Evolutionary conservation across 371 early-diverging fungal genomes (phyloP).

Genomic region (Rhizopus microsporus): DNA sequence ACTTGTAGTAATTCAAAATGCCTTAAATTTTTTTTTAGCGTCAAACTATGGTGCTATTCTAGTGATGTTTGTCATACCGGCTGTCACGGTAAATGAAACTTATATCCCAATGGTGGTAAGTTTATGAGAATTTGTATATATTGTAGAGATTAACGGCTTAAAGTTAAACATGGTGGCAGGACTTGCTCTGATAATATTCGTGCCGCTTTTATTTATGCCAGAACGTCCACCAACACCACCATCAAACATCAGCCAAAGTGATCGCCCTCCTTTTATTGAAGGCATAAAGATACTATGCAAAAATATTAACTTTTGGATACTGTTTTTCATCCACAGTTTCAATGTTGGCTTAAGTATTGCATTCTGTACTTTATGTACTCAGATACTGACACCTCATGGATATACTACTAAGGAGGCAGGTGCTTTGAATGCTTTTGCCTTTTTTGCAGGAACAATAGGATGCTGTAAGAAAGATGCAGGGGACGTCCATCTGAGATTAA

Average conservation of each 20-base stretch:
- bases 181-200: constrained; percentile 28
- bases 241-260: constrained; percentile 18
- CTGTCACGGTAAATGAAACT: constrained; percentile 38
- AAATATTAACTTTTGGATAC: constrained; percentile 46
- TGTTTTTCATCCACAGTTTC: constrained; percentile 44
- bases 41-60: constrained; percentile 59
- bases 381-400: constrained; percentile 54
- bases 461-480: constrained; percentile 29
- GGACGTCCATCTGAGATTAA: too few species aligned
- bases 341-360: constrained; percentile 55
- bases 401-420: constrained; percentile 56
- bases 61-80: constrained; percentile 57
- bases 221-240: constrained; percentile 53
- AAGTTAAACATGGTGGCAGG: constrained; percentile 43
- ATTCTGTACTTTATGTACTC: constrained; percentile 49
- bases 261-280: constrained; percentile 35
- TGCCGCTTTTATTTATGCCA: constrained; percentile 43
- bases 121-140: neutral
- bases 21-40: constrained; percentile 16
- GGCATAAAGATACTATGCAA: constrained; percentile 34
- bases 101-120: constrained; percentile 37
- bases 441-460: constrained; percentile 42
- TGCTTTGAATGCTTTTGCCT: constrained; percentile 35
- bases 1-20: neutral
- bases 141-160: neutral